A percentile compares a stretch with the other conserved stretches of the same genome.
Conservation (phyloP, 129 eudicot species). For the Mikania micrantha region DNA sequence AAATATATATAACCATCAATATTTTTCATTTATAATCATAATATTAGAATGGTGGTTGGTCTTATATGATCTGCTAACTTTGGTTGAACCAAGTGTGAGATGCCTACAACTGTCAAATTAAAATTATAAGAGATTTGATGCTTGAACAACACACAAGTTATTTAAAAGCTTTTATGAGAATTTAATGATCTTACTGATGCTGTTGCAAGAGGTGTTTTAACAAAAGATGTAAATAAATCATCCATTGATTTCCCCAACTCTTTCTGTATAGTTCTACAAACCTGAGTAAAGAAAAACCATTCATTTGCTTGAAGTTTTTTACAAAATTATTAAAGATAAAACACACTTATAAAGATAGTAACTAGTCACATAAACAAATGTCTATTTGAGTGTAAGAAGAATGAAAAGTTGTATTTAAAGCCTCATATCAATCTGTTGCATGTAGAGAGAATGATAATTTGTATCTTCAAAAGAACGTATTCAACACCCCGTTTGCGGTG, state of each 20-base stretch:
- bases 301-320: not conserved
- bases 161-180: not conserved
- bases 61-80: not conserved
- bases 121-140: not conserved
- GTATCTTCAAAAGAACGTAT: not conserved
- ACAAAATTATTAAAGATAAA: not conserved
- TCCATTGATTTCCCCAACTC: constrained; percentile 73
- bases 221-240: constrained; percentile 59
- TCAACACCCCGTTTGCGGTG: too few species aligned
- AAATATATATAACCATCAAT: not conserved
- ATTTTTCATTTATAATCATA: not conserved
- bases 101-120: not conserved
- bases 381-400: not conserved
- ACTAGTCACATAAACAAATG: not conserved
- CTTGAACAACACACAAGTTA: not conserved
- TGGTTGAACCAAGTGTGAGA: not conserved
- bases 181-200: constrained; percentile 65
- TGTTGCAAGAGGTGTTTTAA: constrained; percentile 69
- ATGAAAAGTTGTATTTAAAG: not conserved
- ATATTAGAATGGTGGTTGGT: not conserved
- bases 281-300: constrained; percentile 34
- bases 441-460: not conserved
- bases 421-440: not conserved
- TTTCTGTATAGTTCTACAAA: constrained; percentile 48
- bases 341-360: not conserved